Base-by-base conservation (phyloP, 2,329 filamentous ascomycete genomes). In the Chaetothyriales sp. region DNA sequence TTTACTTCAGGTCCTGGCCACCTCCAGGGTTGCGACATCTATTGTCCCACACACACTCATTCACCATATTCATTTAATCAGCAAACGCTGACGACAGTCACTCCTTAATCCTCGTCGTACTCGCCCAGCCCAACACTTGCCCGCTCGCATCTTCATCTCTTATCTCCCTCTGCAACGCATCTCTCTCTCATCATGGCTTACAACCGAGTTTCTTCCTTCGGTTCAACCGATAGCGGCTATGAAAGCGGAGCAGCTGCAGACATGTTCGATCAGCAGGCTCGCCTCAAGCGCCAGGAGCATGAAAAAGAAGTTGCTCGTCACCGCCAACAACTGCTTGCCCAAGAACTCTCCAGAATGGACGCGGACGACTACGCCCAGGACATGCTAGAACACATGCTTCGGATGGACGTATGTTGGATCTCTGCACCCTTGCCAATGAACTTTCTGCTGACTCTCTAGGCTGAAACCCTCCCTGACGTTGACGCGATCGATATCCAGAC, bases 401-500 rank as follows among this genome's bases (percentile, higher is more conserved):
- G 85, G 63, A 95, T 98, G 90, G 92, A 98, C 80, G 73, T 75
- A 58, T 63, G 68, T 69, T 44, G 26, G 43, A 43, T 20, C 7
- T 22, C 5, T 49, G n/a, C n/a, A n/a, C 39, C 9, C 15, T 48
- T 10, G 22, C 48, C 22, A 28, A 32, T 36, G 39, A 51, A 46
- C 49, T 20, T 47, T 42, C 51, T 57, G 59, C 64, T 65, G 53
- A 63, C 67, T 46, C 15, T 49, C 50, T 58, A 83, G 79, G 78
- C 83, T 63, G 84, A 93, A 70, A 96, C 92, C 25, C 75, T 96
- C 58, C 86, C 92, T 49, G 92, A 98, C 68, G 90, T 94, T 66
- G 90, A 90, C 67, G 88, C 93, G 36, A 98, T 98, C 67, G 92
- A 98, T 68, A 95, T 96, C 69, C 92, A 98, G 70, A 88, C 89